Evolutionary conservation across 139 green algal species (phyloP), one percentile per base, ranked within the genome.

Genomic region (Ulvella scutata): DNA sequence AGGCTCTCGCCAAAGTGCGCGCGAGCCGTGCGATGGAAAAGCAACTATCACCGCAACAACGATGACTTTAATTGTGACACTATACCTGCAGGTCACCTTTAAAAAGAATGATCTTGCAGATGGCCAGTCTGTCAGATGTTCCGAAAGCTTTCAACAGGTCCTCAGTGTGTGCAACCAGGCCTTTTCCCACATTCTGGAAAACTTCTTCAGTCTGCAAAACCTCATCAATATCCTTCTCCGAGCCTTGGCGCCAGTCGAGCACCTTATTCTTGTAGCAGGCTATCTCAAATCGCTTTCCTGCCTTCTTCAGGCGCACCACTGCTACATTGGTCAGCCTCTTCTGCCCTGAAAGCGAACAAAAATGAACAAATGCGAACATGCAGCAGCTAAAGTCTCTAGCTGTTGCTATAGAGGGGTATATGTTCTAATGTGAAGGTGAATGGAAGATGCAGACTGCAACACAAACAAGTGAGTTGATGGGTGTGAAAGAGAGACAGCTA

Each of bases 201-300:
- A 99, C 83, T n/a, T 86, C 85, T 4, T 88, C 95, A 10, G 91
- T 90, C 82, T 99, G 95, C 38, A 99, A 80, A 62, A 99, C 95
- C 81, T 99, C 93, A 74, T 99, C 92, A 31, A 99, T 72, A 78
- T 98, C 93, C 83, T 92, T 97, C 79, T 99, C 95, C 37, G 90
- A 97, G 91, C 78, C 78, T 6, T 72, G 31, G 13, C 91, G 76
- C 91, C 91, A 97, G 77, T 97, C 92, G 21, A 87, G 38, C 6
- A 98, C 90, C 75, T 98, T 98, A 87, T 99, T 99, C 74, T 97
- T 96, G 87, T 98, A 99, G 82, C 93, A 98, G 0, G 95, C 95
- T 9, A 98, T 88, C 80, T 99, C 95, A 80, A 99, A 99, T 2
- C 92, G 85, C 75, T 90, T 89, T 31, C 95, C 95, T 21, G 82